Base-by-base conservation (phyloP, 345 rosid species). In the Dipteronia sinensis region DNA sequence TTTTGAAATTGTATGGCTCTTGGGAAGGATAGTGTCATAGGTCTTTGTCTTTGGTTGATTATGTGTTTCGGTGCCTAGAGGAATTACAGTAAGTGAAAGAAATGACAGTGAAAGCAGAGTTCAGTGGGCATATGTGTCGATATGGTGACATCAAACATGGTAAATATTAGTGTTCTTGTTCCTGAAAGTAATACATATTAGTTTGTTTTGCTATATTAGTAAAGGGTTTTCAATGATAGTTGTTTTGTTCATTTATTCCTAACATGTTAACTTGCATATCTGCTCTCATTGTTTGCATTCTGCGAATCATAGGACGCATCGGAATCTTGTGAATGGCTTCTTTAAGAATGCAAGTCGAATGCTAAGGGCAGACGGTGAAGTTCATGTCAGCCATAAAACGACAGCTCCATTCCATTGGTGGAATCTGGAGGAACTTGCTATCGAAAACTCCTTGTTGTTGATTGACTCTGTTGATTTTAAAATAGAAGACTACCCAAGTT, bases 311-410 rank as follows among this genome's bases (percentile, higher is more conserved):
- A 92, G 97, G 40, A 88, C 47, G 82, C 94, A 90, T 77, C 82
- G 73, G 78, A n/a, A 16, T 0, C 85, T 92, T 62, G 82, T 83
- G 78, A 25, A 13, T 4, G 83, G 82, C 10, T 90, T 89, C 82
- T 87, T 92, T 72, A 64, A 29, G 66, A 78, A 80, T 75, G 90
- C 93, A 46, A 83, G 84, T 46, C 69, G 29, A 27, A 83, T 89
- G 88, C 76, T 91, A 23, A 75, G 75, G 68, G 79, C 63, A 15
- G 0, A 80, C 9, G 92, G 92, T 17, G 84, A 92, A 84, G 69
- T 89, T 13, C 93, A 90, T 76, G 90, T 92, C 11, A 82, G 81
- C 63, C 94, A 92, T 83, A 90, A 88, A 82, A 88, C 84, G 23
- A 76, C 75, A 1, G 17, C 34, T 51, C 94, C 93, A 16, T 90